phyloP scores from a whole-genome alignment of 2,329 filamentous ascomycete genomes.

The Phyllosticta paracitricarpa region DNA sequence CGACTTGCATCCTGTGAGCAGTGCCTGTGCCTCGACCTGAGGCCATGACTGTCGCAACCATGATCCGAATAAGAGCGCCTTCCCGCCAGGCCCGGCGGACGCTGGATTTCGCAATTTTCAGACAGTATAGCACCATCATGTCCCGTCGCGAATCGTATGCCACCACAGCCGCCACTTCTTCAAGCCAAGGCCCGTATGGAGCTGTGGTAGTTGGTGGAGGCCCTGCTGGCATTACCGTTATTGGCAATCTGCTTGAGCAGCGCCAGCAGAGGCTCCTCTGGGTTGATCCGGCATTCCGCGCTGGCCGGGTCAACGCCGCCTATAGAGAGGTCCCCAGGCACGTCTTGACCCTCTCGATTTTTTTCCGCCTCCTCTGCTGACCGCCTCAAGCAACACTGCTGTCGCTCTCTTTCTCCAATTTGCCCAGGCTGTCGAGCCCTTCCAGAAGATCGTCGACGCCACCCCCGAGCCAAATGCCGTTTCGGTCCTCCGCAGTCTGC shows the following conservation, averaged over 20 bases:
- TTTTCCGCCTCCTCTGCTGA: conserved; percentile 6
- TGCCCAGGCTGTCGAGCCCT: conserved; percentile 43
- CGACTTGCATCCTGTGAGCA: neutral
- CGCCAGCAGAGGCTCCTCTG: conserved; percentile 42
- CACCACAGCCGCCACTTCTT: neutral
- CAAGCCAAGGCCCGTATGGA: conserved; percentile 25
- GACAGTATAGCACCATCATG: conserved; percentile 2
- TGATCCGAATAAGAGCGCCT: conserved; percentile 5
- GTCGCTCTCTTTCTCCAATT: conserved; percentile 50
- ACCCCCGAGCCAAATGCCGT: conserved; percentile 45
- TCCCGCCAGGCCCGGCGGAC: neutral
- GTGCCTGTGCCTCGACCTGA: neutral
- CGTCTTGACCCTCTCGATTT: conserved; percentile 8
- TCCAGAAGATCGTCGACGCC: conserved; percentile 41
- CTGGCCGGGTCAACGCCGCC: conserved; percentile 22
- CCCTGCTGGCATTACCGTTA: conserved; percentile 48
- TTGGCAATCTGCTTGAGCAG: conserved; percentile 52
- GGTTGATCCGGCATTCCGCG: conserved; percentile 49
- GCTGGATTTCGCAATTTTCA: conserved; percentile 3
- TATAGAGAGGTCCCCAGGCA: conserved; percentile 52
- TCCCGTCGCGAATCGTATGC: neutral
- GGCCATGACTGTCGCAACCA: neutral
- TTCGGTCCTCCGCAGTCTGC: conserved; percentile 41
- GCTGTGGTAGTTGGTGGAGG: conserved; percentile 51
- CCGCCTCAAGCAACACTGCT: conserved; percentile 46